Percentiles rank a stretch among this genome's conserved stretches.
These are phyloP conservation scores for Berkeleyomyces basicola DNA, from an alignment of 2,329 filamentous ascomycete species.

Conservation along the genomic window DNA sequence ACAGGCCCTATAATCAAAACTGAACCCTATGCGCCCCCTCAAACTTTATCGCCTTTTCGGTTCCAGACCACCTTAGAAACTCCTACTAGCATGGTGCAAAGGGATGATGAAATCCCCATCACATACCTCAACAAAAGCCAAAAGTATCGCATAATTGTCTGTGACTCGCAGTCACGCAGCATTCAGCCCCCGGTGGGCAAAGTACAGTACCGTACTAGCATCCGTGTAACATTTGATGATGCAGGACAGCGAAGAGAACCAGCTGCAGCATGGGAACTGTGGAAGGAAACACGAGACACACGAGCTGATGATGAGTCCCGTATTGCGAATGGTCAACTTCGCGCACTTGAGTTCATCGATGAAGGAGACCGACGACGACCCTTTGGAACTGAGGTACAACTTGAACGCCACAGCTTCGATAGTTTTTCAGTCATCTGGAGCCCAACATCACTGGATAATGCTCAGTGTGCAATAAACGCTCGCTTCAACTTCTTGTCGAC, in stretches of 20 bases:
- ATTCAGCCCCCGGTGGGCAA: conserved; percentile 32
- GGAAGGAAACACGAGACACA: conserved; percentile 92
- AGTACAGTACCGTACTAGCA: conserved; percentile 72
- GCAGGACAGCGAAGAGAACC: conserved; percentile 80
- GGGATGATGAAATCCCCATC: conserved; percentile 80
- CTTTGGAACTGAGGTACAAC: conserved; percentile 40
- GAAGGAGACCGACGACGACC: conserved; percentile 45
- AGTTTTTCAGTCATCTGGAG: conserved; percentile 88
- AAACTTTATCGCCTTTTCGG: conserved; percentile 39
- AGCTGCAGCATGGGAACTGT: conserved; percentile 67
- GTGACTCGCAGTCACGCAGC: conserved; percentile 48
- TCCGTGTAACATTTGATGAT: conserved; percentile 94
- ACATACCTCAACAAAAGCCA: conserved; percentile 97
- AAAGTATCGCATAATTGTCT: conserved; percentile 71
- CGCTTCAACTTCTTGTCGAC: conserved; percentile 98
- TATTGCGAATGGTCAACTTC: conserved; percentile 76
- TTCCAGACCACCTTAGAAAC: conserved; percentile 84
- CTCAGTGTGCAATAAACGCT: conserved; percentile 75
- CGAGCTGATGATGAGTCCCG: conserved; percentile 61
- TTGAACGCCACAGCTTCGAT: conserved; percentile 72
- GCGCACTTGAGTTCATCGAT: conserved; percentile 88
- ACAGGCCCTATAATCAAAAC: neutral
- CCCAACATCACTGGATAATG: conserved; percentile 46
- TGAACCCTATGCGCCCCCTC: neutral
- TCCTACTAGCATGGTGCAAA: conserved; percentile 89